phyloP scores from a whole-genome alignment of 176 grass and related monocot genomes.

The Areca catechu region DNA sequence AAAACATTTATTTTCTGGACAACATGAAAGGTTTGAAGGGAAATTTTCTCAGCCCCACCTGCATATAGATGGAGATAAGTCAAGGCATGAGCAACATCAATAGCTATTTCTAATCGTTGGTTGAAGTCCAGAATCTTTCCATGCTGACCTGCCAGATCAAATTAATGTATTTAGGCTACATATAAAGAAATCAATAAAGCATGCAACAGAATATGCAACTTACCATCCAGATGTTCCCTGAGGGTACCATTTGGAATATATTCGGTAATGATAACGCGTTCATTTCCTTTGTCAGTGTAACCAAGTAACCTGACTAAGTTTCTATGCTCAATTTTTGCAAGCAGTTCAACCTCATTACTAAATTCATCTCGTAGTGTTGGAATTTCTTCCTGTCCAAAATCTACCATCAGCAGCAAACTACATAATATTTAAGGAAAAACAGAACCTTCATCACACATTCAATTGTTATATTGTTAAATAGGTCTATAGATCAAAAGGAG shows the following conservation, averaged over 20 bases:
- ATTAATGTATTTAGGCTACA: conserved; percentile 12
- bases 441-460: conserved; percentile 4
- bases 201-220: conserved; percentile 15
- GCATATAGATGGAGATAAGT: conserved; percentile 99
- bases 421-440: background rate
- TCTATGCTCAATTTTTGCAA: conserved; percentile 94
- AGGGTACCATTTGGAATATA: conserved; percentile 94
- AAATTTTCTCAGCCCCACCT: conserved; percentile 27
- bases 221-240: conserved; percentile 95
- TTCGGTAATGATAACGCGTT: conserved; percentile 92
- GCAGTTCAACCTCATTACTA: conserved; percentile 89
- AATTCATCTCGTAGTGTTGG: conserved; percentile 74
- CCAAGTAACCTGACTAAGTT: conserved; percentile 96
- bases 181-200: conserved; percentile 5
- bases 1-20: too few relatives aligned
- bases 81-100: conserved; percentile 90
- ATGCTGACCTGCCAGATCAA: conserved; percentile 45
- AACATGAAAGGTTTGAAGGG: too few relatives aligned
- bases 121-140: conserved; percentile 87
- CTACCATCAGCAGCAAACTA: conserved; percentile 1
- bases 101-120: conserved; percentile 92
- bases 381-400: conserved; percentile 64
- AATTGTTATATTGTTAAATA: background rate
- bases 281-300: conserved; percentile 78
- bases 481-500: too few relatives aligned